phyloP scores from a whole-genome alignment of 225 moss, liverwort and hornwort species.

The Rhytidiadelphus loreus region DNA sequence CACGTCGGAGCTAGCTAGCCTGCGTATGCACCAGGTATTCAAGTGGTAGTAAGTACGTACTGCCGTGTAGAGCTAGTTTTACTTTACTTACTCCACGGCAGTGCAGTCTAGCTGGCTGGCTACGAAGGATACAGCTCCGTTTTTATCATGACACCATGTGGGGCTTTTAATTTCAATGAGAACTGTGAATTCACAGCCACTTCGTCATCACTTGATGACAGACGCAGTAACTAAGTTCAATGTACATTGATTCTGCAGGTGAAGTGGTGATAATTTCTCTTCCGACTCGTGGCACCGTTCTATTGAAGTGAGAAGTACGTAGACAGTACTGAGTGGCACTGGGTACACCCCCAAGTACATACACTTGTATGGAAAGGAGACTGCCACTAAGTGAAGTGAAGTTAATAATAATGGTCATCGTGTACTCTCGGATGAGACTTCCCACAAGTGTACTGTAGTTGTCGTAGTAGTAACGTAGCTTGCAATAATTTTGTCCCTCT shows the following conservation, averaged over 20 bases:
- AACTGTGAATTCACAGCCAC: neutral
- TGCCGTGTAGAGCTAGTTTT: neutral
- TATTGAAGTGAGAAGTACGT: neutral
- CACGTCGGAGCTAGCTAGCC: neutral
- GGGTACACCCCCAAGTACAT: neutral
- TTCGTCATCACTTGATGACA: neutral
- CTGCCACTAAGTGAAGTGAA: neutral
- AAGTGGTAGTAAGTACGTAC: neutral
- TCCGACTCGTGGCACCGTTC: neutral
- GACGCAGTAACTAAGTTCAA: neutral
- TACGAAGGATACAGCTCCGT: neutral
- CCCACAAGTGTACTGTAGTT: neutral
- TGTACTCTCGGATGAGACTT: neutral
- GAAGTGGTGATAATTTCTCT: neutral
- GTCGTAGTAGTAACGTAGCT: neutral
- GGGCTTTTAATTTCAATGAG: neutral
- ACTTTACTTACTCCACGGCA: too few relatives aligned
- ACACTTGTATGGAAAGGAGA: neutral
- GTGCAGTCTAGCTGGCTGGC: neutral
- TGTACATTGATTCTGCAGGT: neutral
- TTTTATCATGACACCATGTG: neutral
- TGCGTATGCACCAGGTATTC: neutral
- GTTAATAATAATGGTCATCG: neutral
- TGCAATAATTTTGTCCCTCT: neutral
- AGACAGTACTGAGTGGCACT: neutral